Evolutionary conservation across 768 basidiomycete species (phyloP), one percentile per base, ranked within the genome.

Genomic region (Myochromella boudieri): DNA sequence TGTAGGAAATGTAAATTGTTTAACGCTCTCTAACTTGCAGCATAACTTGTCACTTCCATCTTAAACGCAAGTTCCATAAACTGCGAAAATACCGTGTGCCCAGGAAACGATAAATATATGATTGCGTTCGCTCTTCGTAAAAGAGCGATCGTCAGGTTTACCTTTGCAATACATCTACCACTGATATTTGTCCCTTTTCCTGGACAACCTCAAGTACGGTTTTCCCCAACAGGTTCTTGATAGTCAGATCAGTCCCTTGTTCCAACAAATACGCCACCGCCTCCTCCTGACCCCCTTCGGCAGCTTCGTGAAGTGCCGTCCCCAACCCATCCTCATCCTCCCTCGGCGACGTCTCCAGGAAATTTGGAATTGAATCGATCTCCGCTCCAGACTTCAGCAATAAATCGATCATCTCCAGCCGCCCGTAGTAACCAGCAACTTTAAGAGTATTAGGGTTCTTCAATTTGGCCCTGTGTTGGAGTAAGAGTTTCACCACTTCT

Each of bases 241-340:
- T 14, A 14, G 15, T 9, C 14, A 32, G 46, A 28, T 40, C 46
- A 1, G 51, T 42, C 15, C 46, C 45, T 6, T 10, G 28, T 25
- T 44, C 37, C 28, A 47, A 34, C 29, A 47, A 46, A 4, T 37
- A 17, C 18, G 28, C 34, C 8, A 46, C 52, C 4, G 53, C 46
- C 18, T 46, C 42, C 9, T 22, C 32, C n/a, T 54, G 55, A 18
- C 46, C 46, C n/a, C 36, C 37, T 14, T 31, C 27, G 18, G 53
- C 56, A 5, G 56, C 49, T 11, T 48, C 49, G 28, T 54, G 50
- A 10, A 57, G 42, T 20, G 53, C 56, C 2, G 49, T 57, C 31
- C 56, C 56, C 6, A 57, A 32, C 8, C 56, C 56, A 6, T 45
- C 26, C 31, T 43, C 41, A n/a, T 53, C 44, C 44, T 57, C 53